Conservation (phyloP, 164 flowering plant genomes). For the Pachysandra terminalis region DNA sequence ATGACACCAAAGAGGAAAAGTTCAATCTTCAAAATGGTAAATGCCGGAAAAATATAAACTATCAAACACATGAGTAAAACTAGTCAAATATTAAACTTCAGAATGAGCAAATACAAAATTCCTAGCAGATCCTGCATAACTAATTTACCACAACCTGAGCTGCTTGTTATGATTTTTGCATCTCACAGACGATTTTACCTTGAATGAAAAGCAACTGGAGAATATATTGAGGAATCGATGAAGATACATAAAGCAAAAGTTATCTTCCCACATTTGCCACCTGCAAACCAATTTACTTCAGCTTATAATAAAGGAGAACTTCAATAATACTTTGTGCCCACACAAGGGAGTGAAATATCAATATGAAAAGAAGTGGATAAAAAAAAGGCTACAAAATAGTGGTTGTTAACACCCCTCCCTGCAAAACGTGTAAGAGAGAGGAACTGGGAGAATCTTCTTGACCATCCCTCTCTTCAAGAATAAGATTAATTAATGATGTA, state of each 20-base stretch:
- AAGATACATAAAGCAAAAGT: conserved; percentile 27
- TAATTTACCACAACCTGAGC: conserved; percentile 4
- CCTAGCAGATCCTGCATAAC: background rate
- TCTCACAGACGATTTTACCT: conserved; percentile 37
- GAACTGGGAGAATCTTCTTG: background rate
- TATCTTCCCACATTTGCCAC: conserved; percentile 62
- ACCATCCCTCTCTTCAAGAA: background rate
- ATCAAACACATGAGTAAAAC: background rate
- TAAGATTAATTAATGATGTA: background rate
- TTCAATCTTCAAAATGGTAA: conserved; percentile 2
- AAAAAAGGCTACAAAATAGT: background rate
- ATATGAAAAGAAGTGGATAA: background rate
- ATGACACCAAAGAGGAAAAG: conserved; percentile 16
- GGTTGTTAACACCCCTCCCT: background rate
- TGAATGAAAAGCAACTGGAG: conserved; percentile 42
- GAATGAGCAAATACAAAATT: conserved; percentile 8
- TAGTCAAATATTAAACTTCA: conserved; percentile 4
- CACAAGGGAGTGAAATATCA: conserved; percentile 2
- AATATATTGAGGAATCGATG: conserved; percentile 36
- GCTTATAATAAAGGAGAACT: background rate
- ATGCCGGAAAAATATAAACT: too few species aligned
- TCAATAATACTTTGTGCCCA: background rate
- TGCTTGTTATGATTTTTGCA: background rate
- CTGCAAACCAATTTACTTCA: conserved; percentile 35
- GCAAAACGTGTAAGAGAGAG: background rate